A percentile compares a stretch with the other conserved stretches of the same genome.
Conservation (phyloP, 2,329 filamentous ascomycete species). For the Pseudogymnoascus verrucosus region DNA sequence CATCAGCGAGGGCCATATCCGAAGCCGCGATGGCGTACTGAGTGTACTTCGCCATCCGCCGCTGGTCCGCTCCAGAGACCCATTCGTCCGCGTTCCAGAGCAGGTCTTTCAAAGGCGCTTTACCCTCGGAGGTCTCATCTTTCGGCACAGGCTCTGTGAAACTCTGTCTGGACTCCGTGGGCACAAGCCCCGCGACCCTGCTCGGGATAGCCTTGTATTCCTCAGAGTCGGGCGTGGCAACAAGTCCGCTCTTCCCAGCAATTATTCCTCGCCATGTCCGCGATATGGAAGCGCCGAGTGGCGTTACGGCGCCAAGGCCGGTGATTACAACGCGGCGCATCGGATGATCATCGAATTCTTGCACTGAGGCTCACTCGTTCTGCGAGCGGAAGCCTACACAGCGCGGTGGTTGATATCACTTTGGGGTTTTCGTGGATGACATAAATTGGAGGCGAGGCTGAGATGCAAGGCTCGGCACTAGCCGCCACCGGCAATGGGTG, state of each 20-base stretch:
- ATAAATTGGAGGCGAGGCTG: not conserved
- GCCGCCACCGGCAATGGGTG: not conserved
- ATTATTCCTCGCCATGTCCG: slow-evolving; percentile 76
- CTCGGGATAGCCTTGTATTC: slow-evolving; percentile 68
- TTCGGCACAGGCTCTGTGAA: slow-evolving; percentile 14
- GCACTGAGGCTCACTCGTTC: not conserved
- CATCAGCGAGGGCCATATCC: slow-evolving; percentile 77
- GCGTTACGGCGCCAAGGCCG: slow-evolving; percentile 73
- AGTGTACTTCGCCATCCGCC: slow-evolving; percentile 83
- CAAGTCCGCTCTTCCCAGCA: slow-evolving; percentile 70
- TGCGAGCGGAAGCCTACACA: not conserved
- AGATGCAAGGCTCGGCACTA: not conserved
- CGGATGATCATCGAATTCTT: slow-evolving; percentile 19
- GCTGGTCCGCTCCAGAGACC: slow-evolving; percentile 45
- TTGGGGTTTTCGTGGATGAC: not conserved
- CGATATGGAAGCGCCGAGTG: slow-evolving; percentile 70
- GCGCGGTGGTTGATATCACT: not conserved
- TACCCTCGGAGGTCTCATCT: slow-evolving; percentile 25
- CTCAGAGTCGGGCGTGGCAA: slow-evolving; percentile 39
- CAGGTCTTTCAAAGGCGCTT: slow-evolving; percentile 30
- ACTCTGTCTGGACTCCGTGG: slow-evolving; percentile 36
- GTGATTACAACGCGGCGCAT: slow-evolving; percentile 72
- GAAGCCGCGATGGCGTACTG: slow-evolving; percentile 86
- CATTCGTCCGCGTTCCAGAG: slow-evolving; percentile 47
- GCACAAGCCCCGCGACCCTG: slow-evolving; percentile 77